phyloP scores from a whole-genome alignment of 192 early-diverging fungal species.

The Coemansia umbellata region DNA sequence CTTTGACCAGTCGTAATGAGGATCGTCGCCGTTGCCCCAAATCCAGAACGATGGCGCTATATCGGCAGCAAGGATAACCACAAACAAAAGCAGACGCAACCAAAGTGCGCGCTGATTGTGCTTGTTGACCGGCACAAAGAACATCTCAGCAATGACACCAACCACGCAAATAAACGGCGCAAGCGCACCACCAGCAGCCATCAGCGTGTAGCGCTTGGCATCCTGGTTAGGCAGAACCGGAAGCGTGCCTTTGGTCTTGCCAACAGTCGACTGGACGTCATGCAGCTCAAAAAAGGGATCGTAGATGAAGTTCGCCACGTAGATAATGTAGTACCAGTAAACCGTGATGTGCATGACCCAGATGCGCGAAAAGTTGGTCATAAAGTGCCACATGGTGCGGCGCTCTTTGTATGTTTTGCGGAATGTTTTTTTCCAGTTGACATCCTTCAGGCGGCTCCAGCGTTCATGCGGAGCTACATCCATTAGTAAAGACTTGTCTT shows the following conservation, averaged over 20 bases:
- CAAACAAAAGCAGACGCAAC: conserved; percentile 55
- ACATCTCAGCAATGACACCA: conserved; percentile 64
- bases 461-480: conserved; percentile 58
- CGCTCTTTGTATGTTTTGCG: conserved; percentile 81
- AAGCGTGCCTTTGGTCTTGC: conserved; percentile 36
- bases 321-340: conserved; percentile 78
- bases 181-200: conserved; percentile 66
- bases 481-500: conserved; percentile 61
- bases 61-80: conserved; percentile 60
- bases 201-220: conserved; percentile 59
- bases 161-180: conserved; percentile 65
- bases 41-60: conserved; percentile 61
- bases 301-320: conserved; percentile 66
- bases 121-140: conserved; percentile 64
- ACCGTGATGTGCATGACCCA: conserved; percentile 81
- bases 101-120: conserved; percentile 54
- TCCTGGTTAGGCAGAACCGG: conserved; percentile 38
- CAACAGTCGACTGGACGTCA: conserved; percentile 40
- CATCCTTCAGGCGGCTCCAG: conserved; percentile 58
- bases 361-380: conserved; percentile 78
- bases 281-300: conserved; percentile 52
- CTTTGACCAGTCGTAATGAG: conserved; percentile 39
- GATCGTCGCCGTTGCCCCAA: conserved; percentile 48
- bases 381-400: conserved; percentile 76
- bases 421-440: conserved; percentile 69